These are phyloP conservation scores for Fagus crenata DNA, from an alignment of 306 rosid genomes.

Conservation along the genomic window DNA sequence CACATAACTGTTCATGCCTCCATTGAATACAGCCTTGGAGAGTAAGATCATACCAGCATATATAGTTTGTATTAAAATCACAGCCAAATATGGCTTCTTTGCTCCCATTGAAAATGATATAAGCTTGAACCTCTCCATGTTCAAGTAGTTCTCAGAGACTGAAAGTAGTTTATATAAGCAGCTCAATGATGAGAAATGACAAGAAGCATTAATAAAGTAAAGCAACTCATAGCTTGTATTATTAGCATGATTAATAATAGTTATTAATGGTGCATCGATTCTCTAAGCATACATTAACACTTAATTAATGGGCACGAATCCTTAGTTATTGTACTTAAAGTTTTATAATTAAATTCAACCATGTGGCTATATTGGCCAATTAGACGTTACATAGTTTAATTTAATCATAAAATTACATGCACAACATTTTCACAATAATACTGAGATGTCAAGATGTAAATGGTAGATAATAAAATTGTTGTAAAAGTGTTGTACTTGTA, in stretches of 20 bases:
- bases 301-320: too few relatives aligned
- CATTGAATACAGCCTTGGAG: slow-evolving; percentile 53
- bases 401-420: too few relatives aligned
- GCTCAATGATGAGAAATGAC: background rate
- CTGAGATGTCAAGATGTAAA: too few relatives aligned
- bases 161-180: background rate
- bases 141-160: slow-evolving; percentile 16
- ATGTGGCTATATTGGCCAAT: too few relatives aligned
- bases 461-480: too few relatives aligned
- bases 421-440: too few relatives aligned
- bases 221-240: too few relatives aligned
- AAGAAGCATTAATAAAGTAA: too few relatives aligned
- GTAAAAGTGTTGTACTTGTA: too few relatives aligned
- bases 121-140: slow-evolving; percentile 11
- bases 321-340: too few relatives aligned
- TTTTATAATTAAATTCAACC: too few relatives aligned
- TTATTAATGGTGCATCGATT: slow-evolving; percentile 46
- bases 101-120: slow-evolving; percentile 36
- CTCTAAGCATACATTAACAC: slow-evolving; percentile 33
- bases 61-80: slow-evolving; percentile 43
- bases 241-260: background rate
- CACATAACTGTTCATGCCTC: slow-evolving; percentile 46
- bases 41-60: slow-evolving; percentile 51
- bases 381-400: too few relatives aligned
- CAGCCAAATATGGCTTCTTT: slow-evolving; percentile 50